phyloP scores from a whole-genome alignment of 2,329 filamentous ascomycete genomes.

The Ophiostoma ips region DNA sequence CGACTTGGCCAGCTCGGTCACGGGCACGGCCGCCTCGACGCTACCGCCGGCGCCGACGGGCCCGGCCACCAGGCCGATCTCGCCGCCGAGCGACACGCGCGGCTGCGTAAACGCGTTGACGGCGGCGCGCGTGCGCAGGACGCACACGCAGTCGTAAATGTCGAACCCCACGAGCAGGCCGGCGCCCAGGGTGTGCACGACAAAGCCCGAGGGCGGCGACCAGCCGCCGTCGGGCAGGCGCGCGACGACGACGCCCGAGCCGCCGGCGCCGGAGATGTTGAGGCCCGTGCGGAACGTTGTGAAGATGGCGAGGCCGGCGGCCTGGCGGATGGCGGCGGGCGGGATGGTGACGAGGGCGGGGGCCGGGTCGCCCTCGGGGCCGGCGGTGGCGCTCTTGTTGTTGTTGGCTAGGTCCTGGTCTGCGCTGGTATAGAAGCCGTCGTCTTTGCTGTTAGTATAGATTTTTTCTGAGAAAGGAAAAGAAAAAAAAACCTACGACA shows the following conservation, averaged over 20 bases:
- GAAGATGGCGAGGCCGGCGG: constrained; percentile 58
- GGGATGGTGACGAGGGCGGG: constrained; percentile 27
- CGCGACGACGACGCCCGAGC: constrained; percentile 44
- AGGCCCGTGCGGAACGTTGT: constrained; percentile 47
- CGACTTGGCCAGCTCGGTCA: constrained; percentile 27
- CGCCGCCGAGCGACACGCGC: constrained; percentile 63
- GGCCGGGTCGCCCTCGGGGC: constrained; percentile 15
- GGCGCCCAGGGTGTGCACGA: constrained; percentile 54
- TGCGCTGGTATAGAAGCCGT: constrained; percentile 19
- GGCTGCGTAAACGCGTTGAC: constrained; percentile 53
- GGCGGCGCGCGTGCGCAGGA: constrained; percentile 55
- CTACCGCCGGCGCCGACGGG: constrained; percentile 57
- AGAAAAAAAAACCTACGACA: constrained; percentile 51
- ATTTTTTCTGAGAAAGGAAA: not conserved
- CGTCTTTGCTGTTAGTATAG: constrained; percentile 13
- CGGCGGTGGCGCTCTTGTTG: no score
- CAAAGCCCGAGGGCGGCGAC: constrained; percentile 60
- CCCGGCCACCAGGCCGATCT: constrained; percentile 61
- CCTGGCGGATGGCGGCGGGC: constrained; percentile 33
- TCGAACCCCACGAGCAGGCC: constrained; percentile 60
- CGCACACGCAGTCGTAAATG: constrained; percentile 62
- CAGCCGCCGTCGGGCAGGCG: constrained; percentile 45
- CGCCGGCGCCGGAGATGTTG: constrained; percentile 41
- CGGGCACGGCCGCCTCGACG: constrained; percentile 51
- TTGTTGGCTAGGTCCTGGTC: no score